Conservation (phyloP, 192 early-diverging fungal genomes). For the Rhizophagus clarus region DNA sequence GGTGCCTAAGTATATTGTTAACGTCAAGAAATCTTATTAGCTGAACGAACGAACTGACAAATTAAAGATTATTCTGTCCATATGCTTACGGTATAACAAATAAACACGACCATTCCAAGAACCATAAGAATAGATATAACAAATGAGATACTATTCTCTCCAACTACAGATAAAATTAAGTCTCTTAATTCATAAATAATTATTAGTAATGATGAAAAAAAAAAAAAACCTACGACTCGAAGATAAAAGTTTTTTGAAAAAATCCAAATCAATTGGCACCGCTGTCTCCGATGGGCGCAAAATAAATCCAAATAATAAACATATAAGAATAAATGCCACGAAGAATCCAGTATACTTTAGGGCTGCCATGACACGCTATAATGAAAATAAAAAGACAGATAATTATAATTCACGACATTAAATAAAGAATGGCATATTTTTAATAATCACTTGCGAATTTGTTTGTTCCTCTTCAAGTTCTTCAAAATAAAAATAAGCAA, state of each 20-base stretch:
- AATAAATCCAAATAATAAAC: slow-evolving; percentile 56
- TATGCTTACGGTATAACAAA: slow-evolving; percentile 55
- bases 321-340: slow-evolving; percentile 45
- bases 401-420: not conserved
- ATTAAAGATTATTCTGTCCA: not conserved
- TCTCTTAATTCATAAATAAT: not conserved
- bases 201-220: not conserved
- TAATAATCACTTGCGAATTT: not conserved
- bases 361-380: slow-evolving; percentile 44
- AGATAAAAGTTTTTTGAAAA: slow-evolving; percentile 49
- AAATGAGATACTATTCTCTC: slow-evolving; percentile 40
- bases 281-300: slow-evolving; percentile 41
- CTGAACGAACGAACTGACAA: not conserved
- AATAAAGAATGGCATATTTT: not conserved
- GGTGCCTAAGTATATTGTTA: not conserved
- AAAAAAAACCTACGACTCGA: slow-evolving; percentile 44
- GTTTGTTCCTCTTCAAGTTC: slow-evolving; percentile 52
- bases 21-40: not conserved
- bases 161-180: not conserved
- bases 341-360: slow-evolving; percentile 62
- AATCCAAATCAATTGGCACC: slow-evolving; percentile 53
- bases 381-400: not conserved
- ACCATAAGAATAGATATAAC: slow-evolving; percentile 49
- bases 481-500: slow-evolving; percentile 66
- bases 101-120: slow-evolving; percentile 54